These are phyloP conservation scores for Kazachstania sp. DNA, from an alignment of 1,139 yeast species.

Conservation along the genomic window DNA sequence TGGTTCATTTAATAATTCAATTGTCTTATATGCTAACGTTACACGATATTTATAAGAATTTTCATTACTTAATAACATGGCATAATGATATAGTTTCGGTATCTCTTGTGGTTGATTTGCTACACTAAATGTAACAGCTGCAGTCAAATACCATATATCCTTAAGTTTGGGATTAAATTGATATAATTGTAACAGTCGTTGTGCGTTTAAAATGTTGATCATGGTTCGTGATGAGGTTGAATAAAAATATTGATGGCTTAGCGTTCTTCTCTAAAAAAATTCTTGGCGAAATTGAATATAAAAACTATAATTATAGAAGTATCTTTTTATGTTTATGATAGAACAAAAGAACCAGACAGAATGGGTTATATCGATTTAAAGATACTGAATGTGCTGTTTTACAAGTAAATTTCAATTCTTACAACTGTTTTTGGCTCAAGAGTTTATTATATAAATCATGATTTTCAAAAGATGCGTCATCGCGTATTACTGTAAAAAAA, in stretches of 20 bases:
- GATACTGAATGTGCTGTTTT: too few species aligned
- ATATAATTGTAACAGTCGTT: constrained; percentile 49
- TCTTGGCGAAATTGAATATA: too few species aligned
- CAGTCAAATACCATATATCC: constrained; percentile 62
- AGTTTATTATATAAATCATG: neutral
- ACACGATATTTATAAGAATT: constrained; percentile 16
- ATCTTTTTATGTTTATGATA: too few species aligned
- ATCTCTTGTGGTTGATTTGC: constrained; percentile 77
- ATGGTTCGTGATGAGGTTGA: constrained; percentile 3
- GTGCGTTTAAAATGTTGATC: constrained; percentile 41
- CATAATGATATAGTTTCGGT: constrained; percentile 67
- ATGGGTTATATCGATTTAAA: too few species aligned
- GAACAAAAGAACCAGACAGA: too few species aligned
- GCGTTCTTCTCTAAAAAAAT: too few species aligned
- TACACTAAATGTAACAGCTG: constrained; percentile 75
- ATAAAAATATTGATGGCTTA: too few species aligned
- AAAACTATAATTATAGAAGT: too few species aligned
- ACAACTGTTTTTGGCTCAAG: too few species aligned
- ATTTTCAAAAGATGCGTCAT: neutral
- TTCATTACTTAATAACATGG: constrained; percentile 44
- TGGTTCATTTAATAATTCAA: constrained; percentile 13
- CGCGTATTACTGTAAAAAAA: neutral
- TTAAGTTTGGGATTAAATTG: constrained; percentile 43
- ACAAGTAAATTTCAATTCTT: too few species aligned
- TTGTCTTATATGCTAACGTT: constrained; percentile 17